These are phyloP conservation scores for Oryza coarctata DNA, from an alignment of 176 grass and related monocot genomes.

Conservation along the genomic window DNA sequence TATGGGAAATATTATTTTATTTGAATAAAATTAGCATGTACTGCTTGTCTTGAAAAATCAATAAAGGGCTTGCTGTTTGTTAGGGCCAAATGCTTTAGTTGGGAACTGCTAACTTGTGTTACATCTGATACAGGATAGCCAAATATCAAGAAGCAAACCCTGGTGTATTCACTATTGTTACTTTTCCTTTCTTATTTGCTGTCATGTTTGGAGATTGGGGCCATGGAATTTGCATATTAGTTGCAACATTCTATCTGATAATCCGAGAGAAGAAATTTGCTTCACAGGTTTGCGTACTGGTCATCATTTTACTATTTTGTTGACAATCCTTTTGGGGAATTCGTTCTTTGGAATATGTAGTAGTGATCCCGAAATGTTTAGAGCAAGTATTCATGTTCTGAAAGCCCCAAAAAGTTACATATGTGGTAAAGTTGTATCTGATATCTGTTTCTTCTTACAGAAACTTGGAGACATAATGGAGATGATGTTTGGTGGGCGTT, in stretches of 20 bases:
- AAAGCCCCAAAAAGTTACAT: neutral
- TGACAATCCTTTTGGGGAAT: neutral
- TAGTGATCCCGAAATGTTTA: neutral
- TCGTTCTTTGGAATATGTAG: neutral
- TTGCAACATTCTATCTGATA: conserved; percentile 65
- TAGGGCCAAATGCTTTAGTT: conserved; percentile 4
- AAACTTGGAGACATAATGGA: conserved; percentile 96
- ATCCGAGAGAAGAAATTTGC: conserved; percentile 81
- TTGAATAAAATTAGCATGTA: neutral
- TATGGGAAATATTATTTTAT: conserved; percentile 1
- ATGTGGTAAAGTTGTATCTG: neutral
- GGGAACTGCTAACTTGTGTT: conserved; percentile 34
- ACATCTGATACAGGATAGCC: conserved; percentile 56
- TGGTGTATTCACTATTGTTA: conserved; percentile 85
- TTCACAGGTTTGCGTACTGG: conserved; percentile 66
- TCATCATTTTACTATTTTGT: neutral
- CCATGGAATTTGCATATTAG: conserved; percentile 83
- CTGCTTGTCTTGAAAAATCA: conserved; percentile 10
- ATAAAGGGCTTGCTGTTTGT: conserved; percentile 7
- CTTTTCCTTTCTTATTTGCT: conserved; percentile 95
- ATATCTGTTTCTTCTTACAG: conserved; percentile 46
- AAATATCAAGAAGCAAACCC: conserved; percentile 98
- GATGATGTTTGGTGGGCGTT: conserved; percentile 96
- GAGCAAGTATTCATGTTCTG: conserved; percentile 5
- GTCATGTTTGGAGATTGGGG: conserved; percentile 99